Percentiles rank a stretch among this genome's conserved stretches.
Conservation (phyloP, 2,329 filamentous ascomycete species). For the Aspergillus sclerotialis region DNA sequence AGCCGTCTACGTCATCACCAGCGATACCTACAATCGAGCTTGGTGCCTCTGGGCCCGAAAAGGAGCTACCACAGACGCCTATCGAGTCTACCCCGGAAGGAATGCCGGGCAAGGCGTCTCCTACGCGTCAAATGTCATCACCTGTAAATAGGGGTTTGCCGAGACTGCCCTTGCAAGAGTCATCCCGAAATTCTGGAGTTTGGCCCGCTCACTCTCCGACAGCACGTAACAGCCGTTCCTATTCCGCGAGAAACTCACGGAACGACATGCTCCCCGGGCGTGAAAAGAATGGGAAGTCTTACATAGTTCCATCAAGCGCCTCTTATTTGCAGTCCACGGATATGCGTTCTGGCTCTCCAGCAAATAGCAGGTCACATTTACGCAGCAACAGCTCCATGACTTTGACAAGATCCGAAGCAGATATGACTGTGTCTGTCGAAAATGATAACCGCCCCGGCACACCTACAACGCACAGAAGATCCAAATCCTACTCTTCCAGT, state of each 20-base stretch:
- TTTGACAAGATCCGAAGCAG: conserved; percentile 35
- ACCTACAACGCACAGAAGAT: conserved; percentile 22
- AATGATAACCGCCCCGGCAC: conserved; percentile 24
- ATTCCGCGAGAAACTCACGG: conserved; percentile 11
- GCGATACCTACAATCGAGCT: conserved; percentile 8
- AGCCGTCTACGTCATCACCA: neutral
- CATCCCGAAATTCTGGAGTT: conserved; percentile 6
- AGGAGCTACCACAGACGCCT: conserved; percentile 9
- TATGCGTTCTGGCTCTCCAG: conserved; percentile 31
- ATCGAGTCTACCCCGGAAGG: conserved; percentile 6
- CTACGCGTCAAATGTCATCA: no score
- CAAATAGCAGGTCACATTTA: conserved; percentile 32
- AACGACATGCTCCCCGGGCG: conserved; percentile 28
- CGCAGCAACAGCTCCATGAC: conserved; percentile 39
- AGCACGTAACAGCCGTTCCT: conserved; percentile 8
- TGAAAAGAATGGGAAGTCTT: conserved; percentile 34
- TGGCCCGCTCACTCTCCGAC: conserved; percentile 17
- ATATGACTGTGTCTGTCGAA: conserved; percentile 25
- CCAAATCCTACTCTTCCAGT: conserved; percentile 37
- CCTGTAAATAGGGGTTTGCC: conserved; percentile 23
- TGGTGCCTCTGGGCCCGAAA: conserved; percentile 13
- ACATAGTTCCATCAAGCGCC: conserved; percentile 35
- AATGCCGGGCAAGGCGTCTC: conserved; percentile 9
- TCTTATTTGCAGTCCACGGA: conserved; percentile 32
- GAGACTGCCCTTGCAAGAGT: conserved; percentile 20